These are phyloP conservation scores for Serendipita sp. DNA, from an alignment of 768 basidiomycete genomes.

Conservation along the genomic window DNA sequence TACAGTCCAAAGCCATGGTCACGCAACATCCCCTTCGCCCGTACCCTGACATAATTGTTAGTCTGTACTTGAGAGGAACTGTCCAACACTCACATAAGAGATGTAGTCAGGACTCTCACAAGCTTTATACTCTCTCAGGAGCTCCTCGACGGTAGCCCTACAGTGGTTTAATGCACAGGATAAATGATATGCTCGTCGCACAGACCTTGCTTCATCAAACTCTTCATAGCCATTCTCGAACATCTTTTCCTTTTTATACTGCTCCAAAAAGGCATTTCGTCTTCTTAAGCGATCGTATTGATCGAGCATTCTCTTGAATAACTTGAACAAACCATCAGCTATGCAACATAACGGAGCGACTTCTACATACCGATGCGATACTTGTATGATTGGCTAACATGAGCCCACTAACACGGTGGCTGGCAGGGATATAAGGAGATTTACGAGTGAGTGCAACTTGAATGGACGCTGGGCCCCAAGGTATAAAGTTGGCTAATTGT, in stretches of 20 bases:
- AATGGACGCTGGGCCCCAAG: conserved; percentile 97
- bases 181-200: neutral
- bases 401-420: conserved; percentile 89
- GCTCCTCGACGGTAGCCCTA: conserved; percentile 66
- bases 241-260: conserved; percentile 94
- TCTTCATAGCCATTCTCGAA: conserved; percentile 88
- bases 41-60: neutral
- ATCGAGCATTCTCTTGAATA: conserved; percentile 91
- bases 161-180: neutral
- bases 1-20: neutral
- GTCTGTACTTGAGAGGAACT: neutral
- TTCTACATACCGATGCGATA: conserved; percentile 64
- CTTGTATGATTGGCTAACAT: conserved; percentile 99
- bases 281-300: conserved; percentile 80
- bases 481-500: conserved; percentile 93
- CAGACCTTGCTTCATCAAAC: conserved; percentile 91
- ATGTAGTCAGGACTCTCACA: conserved; percentile 94
- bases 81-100: conserved; percentile 42
- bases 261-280: conserved; percentile 88
- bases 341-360: neutral
- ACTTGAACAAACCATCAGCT: conserved; percentile 24
- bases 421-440: conserved; percentile 74
- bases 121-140: conserved; percentile 88
- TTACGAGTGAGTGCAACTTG: conserved; percentile 89
- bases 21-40: neutral